Evolutionary conservation across 768 basidiomycete species (phyloP).

Genomic region (Mycena kentingensis): DNA sequence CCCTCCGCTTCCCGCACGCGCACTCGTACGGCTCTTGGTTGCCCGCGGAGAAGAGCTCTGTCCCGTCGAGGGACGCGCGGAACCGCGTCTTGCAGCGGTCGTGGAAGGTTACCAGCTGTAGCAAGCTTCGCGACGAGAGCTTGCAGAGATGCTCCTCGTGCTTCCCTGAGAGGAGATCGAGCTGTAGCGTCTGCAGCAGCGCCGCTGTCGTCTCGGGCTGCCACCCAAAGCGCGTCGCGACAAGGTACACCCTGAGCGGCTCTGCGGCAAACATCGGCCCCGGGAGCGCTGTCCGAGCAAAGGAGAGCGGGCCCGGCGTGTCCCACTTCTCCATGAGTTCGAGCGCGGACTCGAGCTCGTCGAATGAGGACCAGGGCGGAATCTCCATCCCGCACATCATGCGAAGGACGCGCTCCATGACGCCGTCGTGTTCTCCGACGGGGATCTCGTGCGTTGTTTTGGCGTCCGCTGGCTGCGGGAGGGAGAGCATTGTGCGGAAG

Average conservation of each 20-base stretch:
- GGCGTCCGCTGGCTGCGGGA: constrained; percentile 17
- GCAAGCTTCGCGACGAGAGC: constrained; percentile 37
- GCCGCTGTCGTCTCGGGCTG: constrained; percentile 45
- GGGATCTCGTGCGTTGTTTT: constrained; percentile 20
- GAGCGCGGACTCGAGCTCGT: constrained; percentile 41
- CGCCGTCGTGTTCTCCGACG: constrained; percentile 37
- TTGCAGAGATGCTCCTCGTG: constrained; percentile 34
- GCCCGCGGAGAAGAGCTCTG: constrained; percentile 39
- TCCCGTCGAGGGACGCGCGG: constrained; percentile 37
- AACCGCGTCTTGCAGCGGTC: constrained; percentile 41
- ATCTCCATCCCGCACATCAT: constrained; percentile 45
- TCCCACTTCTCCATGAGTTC: constrained; percentile 49
- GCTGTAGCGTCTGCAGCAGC: constrained; percentile 41
- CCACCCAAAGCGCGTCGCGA: constrained; percentile 48
- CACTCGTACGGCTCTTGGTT: constrained; percentile 36
- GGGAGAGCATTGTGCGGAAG: constrained; percentile 35
- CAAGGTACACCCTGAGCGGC: constrained; percentile 50
- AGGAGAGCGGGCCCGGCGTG: constrained; percentile 44
- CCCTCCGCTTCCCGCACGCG: constrained; percentile 36
- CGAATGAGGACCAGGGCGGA: constrained; percentile 41
- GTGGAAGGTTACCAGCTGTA: constrained; percentile 44
- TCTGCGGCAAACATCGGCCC: constrained; percentile 44
- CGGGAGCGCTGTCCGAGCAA: constrained; percentile 44
- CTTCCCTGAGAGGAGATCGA: constrained; percentile 40
- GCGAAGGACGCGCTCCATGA: constrained; percentile 41